Evolutionary conservation across 2,329 filamentous ascomycete genomes (phyloP).

Genomic region (Elsinoe fawcettii): DNA sequence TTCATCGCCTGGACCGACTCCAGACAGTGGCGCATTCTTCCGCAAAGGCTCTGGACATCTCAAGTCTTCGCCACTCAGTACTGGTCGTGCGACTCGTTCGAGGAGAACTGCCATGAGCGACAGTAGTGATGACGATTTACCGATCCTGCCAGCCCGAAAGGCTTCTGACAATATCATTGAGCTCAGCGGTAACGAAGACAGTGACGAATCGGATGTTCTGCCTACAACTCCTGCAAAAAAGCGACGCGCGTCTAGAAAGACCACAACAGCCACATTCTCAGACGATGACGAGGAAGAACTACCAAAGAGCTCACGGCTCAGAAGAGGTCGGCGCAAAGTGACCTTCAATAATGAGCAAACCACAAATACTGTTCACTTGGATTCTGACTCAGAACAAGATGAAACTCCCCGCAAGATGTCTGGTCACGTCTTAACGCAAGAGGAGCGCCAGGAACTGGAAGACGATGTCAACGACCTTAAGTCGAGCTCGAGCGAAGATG

Average conservation of each 20-base stretch:
- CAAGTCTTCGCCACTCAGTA: background rate
- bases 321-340: slow-evolving; percentile 10
- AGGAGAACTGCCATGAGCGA: background rate
- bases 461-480: slow-evolving; percentile 40
- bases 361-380: background rate
- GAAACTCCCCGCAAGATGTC: background rate
- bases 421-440: slow-evolving; percentile 21
- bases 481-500: slow-evolving; percentile 26
- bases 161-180: slow-evolving; percentile 13
- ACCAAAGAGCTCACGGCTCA: slow-evolving; percentile 20
- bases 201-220: slow-evolving; percentile 9
- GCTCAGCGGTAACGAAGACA: slow-evolving; percentile 10
- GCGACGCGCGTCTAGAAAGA: slow-evolving; percentile 15
- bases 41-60: background rate
- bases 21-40: slow-evolving; percentile 14
- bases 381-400: background rate
- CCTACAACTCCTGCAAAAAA: slow-evolving; percentile 15
- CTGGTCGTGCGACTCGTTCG: background rate
- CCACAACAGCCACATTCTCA: background rate
- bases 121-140: slow-evolving; percentile 27
- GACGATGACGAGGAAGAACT: slow-evolving; percentile 22
- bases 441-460: slow-evolving; percentile 36
- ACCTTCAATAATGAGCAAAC: background rate
- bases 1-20: background rate
- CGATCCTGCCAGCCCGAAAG: slow-evolving; percentile 20